Percentiles rank a stretch among this genome's conserved stretches.
phyloP scores from a whole-genome alignment of 169 alveolate genomes.

The Cryptosporidium muris region DNA sequence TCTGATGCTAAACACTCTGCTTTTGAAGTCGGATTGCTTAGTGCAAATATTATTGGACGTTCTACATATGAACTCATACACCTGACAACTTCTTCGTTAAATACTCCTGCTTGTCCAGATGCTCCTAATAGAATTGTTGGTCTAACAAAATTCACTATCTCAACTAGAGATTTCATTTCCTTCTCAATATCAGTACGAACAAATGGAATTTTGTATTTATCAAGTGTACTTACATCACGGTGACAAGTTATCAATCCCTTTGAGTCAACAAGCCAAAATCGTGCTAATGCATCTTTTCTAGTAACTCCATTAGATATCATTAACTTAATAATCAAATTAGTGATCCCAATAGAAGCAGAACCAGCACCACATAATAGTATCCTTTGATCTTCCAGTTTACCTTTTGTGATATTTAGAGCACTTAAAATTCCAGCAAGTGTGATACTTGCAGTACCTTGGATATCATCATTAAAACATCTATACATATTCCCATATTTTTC shows the following conservation, averaged over 20 bases:
- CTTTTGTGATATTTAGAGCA: constrained; percentile 57
- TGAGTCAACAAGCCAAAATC: constrained; percentile 75
- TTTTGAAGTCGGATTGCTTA: constrained; percentile 75
- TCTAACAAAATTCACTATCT: constrained; percentile 61
- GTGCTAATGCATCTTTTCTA: constrained; percentile 20
- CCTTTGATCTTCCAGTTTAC: constrained; percentile 69
- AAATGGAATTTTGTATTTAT: constrained; percentile 69
- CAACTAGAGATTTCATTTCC: constrained; percentile 20
- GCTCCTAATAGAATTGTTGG: constrained; percentile 74
- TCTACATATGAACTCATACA: constrained; percentile 38
- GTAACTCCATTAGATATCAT: constrained; percentile 68
- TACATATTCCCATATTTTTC: constrained; percentile 64
- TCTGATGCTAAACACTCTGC: constrained; percentile 76
- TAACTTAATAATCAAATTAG: constrained; percentile 52
- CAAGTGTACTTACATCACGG: constrained; percentile 46
- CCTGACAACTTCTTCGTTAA: constrained; percentile 64
- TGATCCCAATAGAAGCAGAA: constrained; percentile 76
- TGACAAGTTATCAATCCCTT: constrained; percentile 75
- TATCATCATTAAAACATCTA: constrained; percentile 80
- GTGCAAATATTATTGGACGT: constrained; percentile 74
- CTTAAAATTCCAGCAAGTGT: constrained; percentile 75
- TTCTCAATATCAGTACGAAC: constrained; percentile 62
- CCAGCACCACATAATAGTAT: constrained; percentile 80
- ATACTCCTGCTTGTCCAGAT: constrained; percentile 72
- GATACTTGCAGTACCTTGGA: constrained; percentile 79